Base-by-base conservation (phyloP, 768 basidiomycete species). In the Pleurotus sapidus region DNA sequence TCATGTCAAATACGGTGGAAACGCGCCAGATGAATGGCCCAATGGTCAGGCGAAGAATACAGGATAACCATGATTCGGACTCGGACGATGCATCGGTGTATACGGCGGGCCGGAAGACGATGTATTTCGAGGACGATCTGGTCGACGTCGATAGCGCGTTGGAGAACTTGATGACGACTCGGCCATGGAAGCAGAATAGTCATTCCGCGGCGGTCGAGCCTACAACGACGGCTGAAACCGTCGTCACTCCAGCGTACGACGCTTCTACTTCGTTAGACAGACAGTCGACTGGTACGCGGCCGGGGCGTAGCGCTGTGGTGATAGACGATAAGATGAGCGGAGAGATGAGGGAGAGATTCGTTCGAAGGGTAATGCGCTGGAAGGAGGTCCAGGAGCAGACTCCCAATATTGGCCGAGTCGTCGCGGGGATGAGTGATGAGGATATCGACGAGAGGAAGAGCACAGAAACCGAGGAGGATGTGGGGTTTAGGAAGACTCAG, bases 311-410 rank as follows among this genome's bases (percentile, higher is more conserved):
- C 5, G 67, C 70, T 47, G 84, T 82, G 60, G 71, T 86, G 54
- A 57, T 86, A 64, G 84, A 86, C 60, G 66, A 71, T 18, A 78
- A 81, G 30, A 75, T 76, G 68, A 85, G 84, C 60, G 77, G 74
- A 62, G 68, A 73, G 62, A 73, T 77, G 50, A 69, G 84, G 57
- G 75, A 77, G 37, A 65, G 78, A 62, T 80, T 87, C 60, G 71
- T 86, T 49, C 64, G 71, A 58, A 69, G 78, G 30, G 81, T 87
- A 14, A 80, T 64, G 77, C 70, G 53, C 80, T 85, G 80, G 51
- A 54, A 54, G 39, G 51, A 54, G 18, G 51, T 54, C 17, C 37
- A 54, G 12, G 51, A 54, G 51, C 8, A 20, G 24, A 34, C 17
- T 1, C 25, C 15, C 14, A 34, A 20, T 27, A 30, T 50, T 50